Base-by-base conservation (phyloP, 352 stramenopile genomes). In the Pythium apleroticum region DNA sequence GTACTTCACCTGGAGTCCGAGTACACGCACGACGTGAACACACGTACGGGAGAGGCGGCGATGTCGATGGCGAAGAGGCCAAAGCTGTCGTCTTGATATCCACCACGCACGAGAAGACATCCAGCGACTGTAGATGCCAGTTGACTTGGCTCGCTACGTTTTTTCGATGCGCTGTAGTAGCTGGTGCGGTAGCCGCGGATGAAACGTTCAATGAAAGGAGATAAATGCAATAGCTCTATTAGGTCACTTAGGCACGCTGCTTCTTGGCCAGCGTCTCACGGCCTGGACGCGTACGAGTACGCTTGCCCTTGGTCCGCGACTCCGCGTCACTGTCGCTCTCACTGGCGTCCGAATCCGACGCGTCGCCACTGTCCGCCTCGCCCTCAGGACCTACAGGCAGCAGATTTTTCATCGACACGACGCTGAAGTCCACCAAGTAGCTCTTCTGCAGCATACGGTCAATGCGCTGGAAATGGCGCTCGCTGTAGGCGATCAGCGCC, bases 391-490 rank as follows among this genome's bases (percentile, higher is more conserved):
- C 72, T 28, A 72, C 61, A 33, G 87, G 87, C 48, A 95, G 65
- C 60, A 95, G 65, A 37, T 79, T 93, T 68, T 94, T 93, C 87
- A 95, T 95, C 8, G 81, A 91, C 31, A 90, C 80, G 65, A 95
- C 85, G 72, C 79, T 92, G 45, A 93, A 98, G 70, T 99, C 97
- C 35, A 99, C 82, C 20, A 99, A 73, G 69, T 98, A 99, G 11
- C 95, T 97, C 70, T 97, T 98, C 74, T 98, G 91, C 43, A 98
- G 83, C 64, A 99, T 91, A 52, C 92, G 78, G 68, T 99, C 96
- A 20, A 99, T 86, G 52, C 97, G 90, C 74, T 99, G 92, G 75
- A 98, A 98, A 80, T 99, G 97, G 59, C 97, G 85, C 63, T 99
- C 96, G 33, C 90, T 98, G 80, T 99, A 99, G 20, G 96, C 93